These are phyloP conservation scores for Salvia sclarea DNA, from an alignment of 305 asterid species.

Conservation along the genomic window DNA sequence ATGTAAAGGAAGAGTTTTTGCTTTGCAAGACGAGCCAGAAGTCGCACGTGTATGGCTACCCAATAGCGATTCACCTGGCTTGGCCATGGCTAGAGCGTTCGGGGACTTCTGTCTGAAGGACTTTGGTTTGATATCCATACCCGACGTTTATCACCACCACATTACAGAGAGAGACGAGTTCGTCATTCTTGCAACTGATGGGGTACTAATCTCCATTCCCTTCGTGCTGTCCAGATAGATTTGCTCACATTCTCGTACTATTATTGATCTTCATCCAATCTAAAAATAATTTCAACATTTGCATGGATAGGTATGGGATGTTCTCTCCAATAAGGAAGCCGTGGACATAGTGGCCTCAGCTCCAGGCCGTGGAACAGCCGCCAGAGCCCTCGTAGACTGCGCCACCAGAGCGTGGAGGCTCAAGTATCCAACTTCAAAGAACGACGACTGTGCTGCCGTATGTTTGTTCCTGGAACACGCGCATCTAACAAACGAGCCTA, in stretches of 20 bases:
- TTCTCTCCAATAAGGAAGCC: constrained; percentile 91
- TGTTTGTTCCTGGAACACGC: constrained; percentile 65
- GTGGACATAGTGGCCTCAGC: constrained; percentile 91
- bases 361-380: constrained; percentile 74
- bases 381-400: constrained; percentile 90
- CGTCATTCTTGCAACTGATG: constrained; percentile 89
- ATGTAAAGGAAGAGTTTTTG: constrained; percentile 93
- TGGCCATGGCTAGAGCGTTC: constrained; percentile 99
- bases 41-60: constrained; percentile 99
- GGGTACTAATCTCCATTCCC: constrained; percentile 55
- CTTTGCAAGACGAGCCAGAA: constrained; percentile 97
- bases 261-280: background rate
- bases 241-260: background rate
- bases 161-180: constrained; percentile 75
- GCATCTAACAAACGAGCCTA: constrained; percentile 23
- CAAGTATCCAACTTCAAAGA: constrained; percentile 95
- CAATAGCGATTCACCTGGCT: constrained; percentile 92
- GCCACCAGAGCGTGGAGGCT: constrained; percentile 97
- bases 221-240: background rate
- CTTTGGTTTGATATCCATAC: constrained; percentile 90
- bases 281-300: constrained; percentile 17
- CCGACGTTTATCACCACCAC: constrained; percentile 85
- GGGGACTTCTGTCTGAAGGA: constrained; percentile 98
- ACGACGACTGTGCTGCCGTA: constrained; percentile 89
- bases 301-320: constrained; percentile 82